Conservation (phyloP, 2,329 filamentous ascomycete species). For the Ascochyta lentis region DNA sequence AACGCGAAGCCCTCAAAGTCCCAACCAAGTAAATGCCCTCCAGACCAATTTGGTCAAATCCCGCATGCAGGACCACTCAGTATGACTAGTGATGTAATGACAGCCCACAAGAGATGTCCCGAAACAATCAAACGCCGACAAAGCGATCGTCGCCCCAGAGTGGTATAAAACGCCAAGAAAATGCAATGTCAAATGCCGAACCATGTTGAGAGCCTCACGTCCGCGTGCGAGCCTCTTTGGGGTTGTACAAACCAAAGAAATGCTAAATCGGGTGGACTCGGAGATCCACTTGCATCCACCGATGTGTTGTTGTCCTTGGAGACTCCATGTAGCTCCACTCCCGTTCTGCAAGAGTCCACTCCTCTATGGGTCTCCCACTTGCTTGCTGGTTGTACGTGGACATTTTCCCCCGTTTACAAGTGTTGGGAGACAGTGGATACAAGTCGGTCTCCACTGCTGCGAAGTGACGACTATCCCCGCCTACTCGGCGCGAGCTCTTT, state of each 20-base stretch:
- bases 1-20: too few relatives aligned
- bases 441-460: not conserved
- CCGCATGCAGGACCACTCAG: too few relatives aligned
- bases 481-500: not conserved
- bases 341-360: not conserved
- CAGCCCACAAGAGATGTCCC: too few relatives aligned
- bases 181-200: not conserved
- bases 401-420: not conserved
- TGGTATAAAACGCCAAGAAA: constrained; percentile 7
- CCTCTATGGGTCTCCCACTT: not conserved
- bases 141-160: not conserved
- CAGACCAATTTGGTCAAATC: not conserved
- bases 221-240: not conserved
- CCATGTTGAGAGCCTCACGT: not conserved
- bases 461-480: not conserved
- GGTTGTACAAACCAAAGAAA: not conserved
- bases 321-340: not conserved
- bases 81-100: too few relatives aligned
- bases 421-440: not conserved
- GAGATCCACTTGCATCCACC: not conserved
- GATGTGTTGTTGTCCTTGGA: not conserved
- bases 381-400: not conserved
- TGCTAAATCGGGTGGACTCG: not conserved
- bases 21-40: not conserved
- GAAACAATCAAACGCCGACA: not conserved